Conservation (phyloP, 140 eudicot species). For the Oenanthe javanica region DNA sequence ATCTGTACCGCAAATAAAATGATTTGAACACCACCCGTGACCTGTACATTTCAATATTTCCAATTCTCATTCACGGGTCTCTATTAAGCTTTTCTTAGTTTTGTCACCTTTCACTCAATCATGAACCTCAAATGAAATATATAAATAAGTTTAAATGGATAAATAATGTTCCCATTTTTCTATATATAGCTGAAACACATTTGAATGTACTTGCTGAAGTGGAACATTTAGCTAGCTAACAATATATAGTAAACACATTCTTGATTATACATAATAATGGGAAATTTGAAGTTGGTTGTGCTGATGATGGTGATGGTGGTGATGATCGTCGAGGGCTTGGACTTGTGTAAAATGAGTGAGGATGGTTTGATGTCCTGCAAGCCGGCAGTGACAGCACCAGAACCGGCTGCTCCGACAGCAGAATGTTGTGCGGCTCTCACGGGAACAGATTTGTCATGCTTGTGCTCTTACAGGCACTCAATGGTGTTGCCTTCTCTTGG, state of each 20-base stretch:
- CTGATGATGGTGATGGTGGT: constrained; percentile 24
- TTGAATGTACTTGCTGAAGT: constrained; percentile 10
- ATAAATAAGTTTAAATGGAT: not conserved
- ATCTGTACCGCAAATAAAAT: not conserved
- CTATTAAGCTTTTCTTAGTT: not conserved
- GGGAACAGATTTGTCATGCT: constrained; percentile 49
- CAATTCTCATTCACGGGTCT: not conserved
- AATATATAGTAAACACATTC: not conserved
- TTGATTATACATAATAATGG: not conserved
- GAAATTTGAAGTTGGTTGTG: constrained; percentile 12
- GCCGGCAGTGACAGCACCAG: constrained; percentile 50
- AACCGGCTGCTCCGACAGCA: constrained; percentile 43
- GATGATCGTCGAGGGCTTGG: constrained; percentile 16
- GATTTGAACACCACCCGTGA: constrained; percentile 42
- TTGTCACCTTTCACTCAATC: not conserved
- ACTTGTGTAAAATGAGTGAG: constrained; percentile 48
- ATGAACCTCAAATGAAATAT: too few relatives aligned
- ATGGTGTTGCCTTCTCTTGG: constrained; percentile 56
- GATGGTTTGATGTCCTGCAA: constrained; percentile 51
- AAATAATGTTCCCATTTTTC: not conserved
- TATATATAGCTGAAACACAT: not conserved
- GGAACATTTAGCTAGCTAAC: not conserved
- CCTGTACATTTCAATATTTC: not conserved
- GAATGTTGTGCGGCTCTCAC: constrained; percentile 53
- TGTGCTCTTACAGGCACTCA: constrained; percentile 60